Evolutionary conservation across 257 asterid genomes (phyloP).

Genomic region (Gentiana macrophylla): DNA sequence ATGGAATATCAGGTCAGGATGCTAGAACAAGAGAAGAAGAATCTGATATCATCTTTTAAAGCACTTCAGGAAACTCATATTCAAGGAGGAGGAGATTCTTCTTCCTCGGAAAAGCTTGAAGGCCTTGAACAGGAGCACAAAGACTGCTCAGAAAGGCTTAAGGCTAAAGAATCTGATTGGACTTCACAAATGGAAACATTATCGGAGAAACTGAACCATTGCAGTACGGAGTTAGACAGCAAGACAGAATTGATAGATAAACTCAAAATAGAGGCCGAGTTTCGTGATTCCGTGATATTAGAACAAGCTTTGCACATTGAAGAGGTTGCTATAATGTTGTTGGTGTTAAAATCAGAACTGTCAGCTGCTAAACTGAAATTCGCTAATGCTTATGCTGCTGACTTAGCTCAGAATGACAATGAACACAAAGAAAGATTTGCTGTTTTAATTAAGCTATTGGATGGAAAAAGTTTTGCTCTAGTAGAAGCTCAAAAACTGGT

Average conservation of each 20-base stretch:
- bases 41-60: conserved; percentile 39
- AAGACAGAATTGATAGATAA: conserved; percentile 34
- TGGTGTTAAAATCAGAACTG: conserved; percentile 57
- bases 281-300: conserved; percentile 39
- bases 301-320: conserved; percentile 53
- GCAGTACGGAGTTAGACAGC: conserved; percentile 34
- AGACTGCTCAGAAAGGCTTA: conserved; percentile 15
- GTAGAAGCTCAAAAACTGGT: conserved; percentile 31
- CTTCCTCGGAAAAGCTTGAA: conserved; percentile 53
- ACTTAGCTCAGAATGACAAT: conserved; percentile 19
- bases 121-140: conserved; percentile 35
- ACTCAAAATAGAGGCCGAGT: conserved; percentile 50
- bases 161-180: conserved; percentile 70
- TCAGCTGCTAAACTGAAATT: conserved; percentile 40
- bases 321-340: conserved; percentile 42
- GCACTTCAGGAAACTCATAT: conserved; percentile 72
- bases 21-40: conserved; percentile 69
- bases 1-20: conserved; percentile 71
- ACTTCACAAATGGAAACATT: conserved; percentile 36
- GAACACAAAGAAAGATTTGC: conserved; percentile 19
- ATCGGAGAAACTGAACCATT: conserved; percentile 32
- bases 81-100: conserved; percentile 47
- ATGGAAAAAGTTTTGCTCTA: conserved; percentile 43
- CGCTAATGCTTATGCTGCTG: conserved; percentile 21
- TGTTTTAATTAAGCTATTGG: conserved; percentile 37